These are phyloP conservation scores for Capsicum chinense DNA, from an alignment of 257 asterid species.

Conservation along the genomic window DNA sequence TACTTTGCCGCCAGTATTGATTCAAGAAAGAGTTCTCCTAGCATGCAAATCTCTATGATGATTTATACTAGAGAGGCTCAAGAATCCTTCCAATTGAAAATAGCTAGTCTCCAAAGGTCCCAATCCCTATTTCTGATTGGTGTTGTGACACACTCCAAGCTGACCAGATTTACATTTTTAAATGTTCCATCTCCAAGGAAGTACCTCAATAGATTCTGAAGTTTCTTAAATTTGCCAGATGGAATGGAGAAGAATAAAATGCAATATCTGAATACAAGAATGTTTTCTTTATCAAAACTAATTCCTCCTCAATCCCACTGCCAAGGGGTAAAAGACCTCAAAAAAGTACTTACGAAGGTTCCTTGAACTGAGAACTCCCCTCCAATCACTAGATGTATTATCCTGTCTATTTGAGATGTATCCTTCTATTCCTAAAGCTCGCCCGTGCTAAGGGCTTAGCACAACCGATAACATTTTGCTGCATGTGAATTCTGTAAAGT, in stretches of 20 bases:
- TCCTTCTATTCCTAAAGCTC: constrained; percentile 16
- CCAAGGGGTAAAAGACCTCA: not conserved
- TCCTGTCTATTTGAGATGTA: not conserved
- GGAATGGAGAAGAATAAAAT: constrained; percentile 19
- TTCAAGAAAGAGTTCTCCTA: no score
- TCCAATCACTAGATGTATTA: not conserved
- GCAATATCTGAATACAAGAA: not conserved
- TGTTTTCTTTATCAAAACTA: not conserved
- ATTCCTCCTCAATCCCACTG: not conserved
- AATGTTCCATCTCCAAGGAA: not conserved
- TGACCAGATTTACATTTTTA: not conserved
- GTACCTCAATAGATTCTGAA: not conserved
- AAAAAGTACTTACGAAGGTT: not conserved
- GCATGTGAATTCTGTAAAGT: not conserved
- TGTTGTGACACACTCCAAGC: not conserved
- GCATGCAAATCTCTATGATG: not conserved
- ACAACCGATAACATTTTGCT: not conserved
- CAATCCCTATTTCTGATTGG: not conserved
- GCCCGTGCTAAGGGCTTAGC: not conserved
- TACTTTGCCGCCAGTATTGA: not conserved
- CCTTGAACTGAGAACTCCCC: not conserved
- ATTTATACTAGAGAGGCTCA: not conserved
- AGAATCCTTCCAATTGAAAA: not conserved
- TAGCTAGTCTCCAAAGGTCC: constrained; percentile 1
- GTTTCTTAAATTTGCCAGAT: not conserved